Base-by-base conservation (phyloP, 2,329 filamentous ascomycete species). In the Fusarium tjaetaba region DNA sequence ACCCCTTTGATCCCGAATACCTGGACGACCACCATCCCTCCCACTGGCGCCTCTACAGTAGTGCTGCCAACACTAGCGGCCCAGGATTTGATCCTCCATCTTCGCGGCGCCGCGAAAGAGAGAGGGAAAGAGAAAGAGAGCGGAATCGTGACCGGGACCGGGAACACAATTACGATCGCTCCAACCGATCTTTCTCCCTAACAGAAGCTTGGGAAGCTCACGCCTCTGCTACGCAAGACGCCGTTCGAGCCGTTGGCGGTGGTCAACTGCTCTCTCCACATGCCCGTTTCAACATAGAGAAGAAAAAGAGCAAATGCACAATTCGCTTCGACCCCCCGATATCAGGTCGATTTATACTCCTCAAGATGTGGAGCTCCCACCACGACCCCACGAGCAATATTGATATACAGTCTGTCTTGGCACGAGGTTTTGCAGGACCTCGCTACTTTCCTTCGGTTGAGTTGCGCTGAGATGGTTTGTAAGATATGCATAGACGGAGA, bases 361-460 rank as follows among this genome's bases (percentile, higher is more conserved):
- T 98, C 72, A 98, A 98, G 85, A 90, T 98, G 81, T 98, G 94
- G 93, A 95, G 92, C 77, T 93, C 93, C 4, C 89, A 90, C 67
- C 88, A 90, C 32, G 90, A 91, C 53, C 86, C 89, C 8, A 77
- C 80, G 10, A 85, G 85, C 66, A 97, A 97, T 77, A 97, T 98
- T 72, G 95, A 97, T 79, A 94, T 98, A 43, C 93, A 97, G 81
- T 94, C 92, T 51, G 91, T 98, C 30, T 88, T 95, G 65, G 93
- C 92, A 4, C 92, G 93, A 78, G 96, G 96, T 0, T 98, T 92
- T 82, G 93, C 94, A 0, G 96, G 96, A 9, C 93, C 94, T 15
- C 89, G 95, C 68, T 97, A 92, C 81, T 96, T 97, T 78, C 94
- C 94, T 13, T 89, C 91, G 6, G 83, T 91, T 34, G 87, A 92